Conservation (phyloP, 1,284 basidiomycete species). For the Boletus subluridellus region DNA sequence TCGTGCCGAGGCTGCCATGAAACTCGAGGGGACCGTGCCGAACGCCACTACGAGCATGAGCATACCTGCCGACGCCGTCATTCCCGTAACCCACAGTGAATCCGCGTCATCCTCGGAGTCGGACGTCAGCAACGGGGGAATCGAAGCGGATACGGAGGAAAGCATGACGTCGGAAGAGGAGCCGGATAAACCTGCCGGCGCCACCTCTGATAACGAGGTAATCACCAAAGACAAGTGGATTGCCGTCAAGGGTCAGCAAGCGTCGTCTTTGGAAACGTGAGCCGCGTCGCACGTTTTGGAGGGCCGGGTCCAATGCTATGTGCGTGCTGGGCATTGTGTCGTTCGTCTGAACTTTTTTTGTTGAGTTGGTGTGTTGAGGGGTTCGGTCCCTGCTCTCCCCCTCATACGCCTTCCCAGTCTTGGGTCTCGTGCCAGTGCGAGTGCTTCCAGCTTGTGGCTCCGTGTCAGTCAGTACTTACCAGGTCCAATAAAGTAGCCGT, state of each 20-base stretch:
- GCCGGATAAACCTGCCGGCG: slow-evolving; percentile 40
- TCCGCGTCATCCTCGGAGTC: slow-evolving; percentile 50
- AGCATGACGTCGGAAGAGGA: slow-evolving; percentile 72
- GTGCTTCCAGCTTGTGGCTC: slow-evolving; percentile 16
- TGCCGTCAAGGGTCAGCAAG: slow-evolving; percentile 47
- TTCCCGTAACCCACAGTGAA: slow-evolving; percentile 23
- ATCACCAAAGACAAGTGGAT: slow-evolving; percentile 66
- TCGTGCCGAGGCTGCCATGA: slow-evolving; percentile 38
- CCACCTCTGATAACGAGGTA: slow-evolving; percentile 32
- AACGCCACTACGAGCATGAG: slow-evolving; percentile 24
- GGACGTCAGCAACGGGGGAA: slow-evolving; percentile 52
- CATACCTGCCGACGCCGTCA: slow-evolving; percentile 33
- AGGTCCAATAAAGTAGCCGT: slow-evolving; percentile 23
- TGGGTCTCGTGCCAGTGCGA: slow-evolving; percentile 14
- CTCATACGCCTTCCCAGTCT: neutral
- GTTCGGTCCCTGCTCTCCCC: neutral
- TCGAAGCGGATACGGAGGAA: slow-evolving; percentile 69
- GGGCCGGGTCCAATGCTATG: neutral
- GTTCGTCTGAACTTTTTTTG: slow-evolving; percentile 17
- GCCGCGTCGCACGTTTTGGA: neutral
- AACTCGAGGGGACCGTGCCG: slow-evolving; percentile 28
- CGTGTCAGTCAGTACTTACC: slow-evolving; percentile 18
- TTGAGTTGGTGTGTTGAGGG: slow-evolving; percentile 1
- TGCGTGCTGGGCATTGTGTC: slow-evolving; percentile 1
- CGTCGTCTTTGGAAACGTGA: slow-evolving; percentile 16